Conservation (phyloP, 805 yeast genomes). For the Metschnikowia borealis region DNA sequence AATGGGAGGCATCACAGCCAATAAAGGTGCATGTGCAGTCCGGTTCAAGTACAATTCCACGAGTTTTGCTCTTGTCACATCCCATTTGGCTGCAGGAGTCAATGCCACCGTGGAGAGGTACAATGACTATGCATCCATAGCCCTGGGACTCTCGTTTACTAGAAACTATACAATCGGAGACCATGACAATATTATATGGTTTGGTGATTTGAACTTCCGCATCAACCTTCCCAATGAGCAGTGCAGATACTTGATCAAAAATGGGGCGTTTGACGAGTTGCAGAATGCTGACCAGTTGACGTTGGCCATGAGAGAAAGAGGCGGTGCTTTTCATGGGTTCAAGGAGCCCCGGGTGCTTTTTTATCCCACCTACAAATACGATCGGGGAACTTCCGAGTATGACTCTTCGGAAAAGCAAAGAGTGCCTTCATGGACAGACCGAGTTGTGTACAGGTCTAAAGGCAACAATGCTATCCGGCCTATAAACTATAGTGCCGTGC, state of each 20-base stretch:
- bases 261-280: conserved; percentile 45
- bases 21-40: conserved; percentile 94
- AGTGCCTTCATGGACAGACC: conserved; percentile 95
- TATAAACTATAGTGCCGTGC: conserved; percentile 63
- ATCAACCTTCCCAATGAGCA: conserved; percentile 68
- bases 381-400: conserved; percentile 73
- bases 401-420: conserved; percentile 91
- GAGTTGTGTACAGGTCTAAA: conserved; percentile 66
- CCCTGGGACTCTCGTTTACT: conserved; percentile 72
- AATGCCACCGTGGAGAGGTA: conserved; percentile 79
- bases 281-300: conserved; percentile 75
- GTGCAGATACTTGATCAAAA: conserved; percentile 54
- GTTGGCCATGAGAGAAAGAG: conserved; percentile 55
- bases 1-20: conserved; percentile 93
- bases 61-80: conserved; percentile 73
- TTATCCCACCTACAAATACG: conserved; percentile 89
- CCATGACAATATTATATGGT: conserved; percentile 87
- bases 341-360: conserved; percentile 74
- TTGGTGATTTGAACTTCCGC: conserved; percentile 92
- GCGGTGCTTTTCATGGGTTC: conserved; percentile 67
- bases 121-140: conserved; percentile 73
- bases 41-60: conserved; percentile 80
- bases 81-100: conserved; percentile 93
- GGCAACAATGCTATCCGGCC: conserved; percentile 44
- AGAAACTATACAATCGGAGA: conserved; percentile 73